A percentile compares a stretch with the other conserved stretches of the same genome.
phyloP scores from a whole-genome alignment of 305 asterid genomes.

The Fraxinus angustifolia region DNA sequence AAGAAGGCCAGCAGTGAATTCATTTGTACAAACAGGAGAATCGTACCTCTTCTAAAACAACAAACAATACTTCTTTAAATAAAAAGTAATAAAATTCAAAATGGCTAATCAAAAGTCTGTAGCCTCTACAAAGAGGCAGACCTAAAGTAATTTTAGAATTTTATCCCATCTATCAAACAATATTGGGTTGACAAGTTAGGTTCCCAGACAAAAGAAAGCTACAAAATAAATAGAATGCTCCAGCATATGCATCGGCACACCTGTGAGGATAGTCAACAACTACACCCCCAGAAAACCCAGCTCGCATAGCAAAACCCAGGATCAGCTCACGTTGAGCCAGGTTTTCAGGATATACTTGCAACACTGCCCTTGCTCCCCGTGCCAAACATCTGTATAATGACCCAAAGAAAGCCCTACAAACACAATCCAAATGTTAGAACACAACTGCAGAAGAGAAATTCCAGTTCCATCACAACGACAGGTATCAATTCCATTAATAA shows the following conservation, averaged over 20 bases:
- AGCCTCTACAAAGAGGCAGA: background rate
- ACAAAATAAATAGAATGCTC: background rate
- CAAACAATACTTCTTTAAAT: background rate
- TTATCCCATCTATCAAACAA: background rate
- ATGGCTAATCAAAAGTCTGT: background rate
- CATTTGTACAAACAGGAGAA: background rate
- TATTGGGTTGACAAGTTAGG: background rate
- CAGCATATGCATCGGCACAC: slow-evolving; percentile 32
- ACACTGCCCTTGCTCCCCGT: slow-evolving; percentile 91
- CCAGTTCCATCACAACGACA: slow-evolving; percentile 1
- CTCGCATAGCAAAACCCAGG: slow-evolving; percentile 80
- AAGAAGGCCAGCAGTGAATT: background rate
- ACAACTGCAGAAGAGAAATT: background rate
- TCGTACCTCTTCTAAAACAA: background rate
- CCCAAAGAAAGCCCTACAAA: slow-evolving; percentile 81
- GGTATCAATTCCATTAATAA: background rate
- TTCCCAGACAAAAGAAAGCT: background rate
- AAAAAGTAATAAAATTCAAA: background rate
- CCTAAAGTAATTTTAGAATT: background rate
- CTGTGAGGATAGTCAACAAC: slow-evolving; percentile 93
- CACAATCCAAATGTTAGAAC: slow-evolving; percentile 5
- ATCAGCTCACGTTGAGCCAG: slow-evolving; percentile 82
- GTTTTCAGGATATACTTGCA: slow-evolving; percentile 90
- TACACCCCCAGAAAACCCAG: slow-evolving; percentile 94
- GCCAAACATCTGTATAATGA: slow-evolving; percentile 78